Evolutionary conservation across 208 protist species (phyloP).

Genomic region (Novymonas esmeraldas): DNA sequence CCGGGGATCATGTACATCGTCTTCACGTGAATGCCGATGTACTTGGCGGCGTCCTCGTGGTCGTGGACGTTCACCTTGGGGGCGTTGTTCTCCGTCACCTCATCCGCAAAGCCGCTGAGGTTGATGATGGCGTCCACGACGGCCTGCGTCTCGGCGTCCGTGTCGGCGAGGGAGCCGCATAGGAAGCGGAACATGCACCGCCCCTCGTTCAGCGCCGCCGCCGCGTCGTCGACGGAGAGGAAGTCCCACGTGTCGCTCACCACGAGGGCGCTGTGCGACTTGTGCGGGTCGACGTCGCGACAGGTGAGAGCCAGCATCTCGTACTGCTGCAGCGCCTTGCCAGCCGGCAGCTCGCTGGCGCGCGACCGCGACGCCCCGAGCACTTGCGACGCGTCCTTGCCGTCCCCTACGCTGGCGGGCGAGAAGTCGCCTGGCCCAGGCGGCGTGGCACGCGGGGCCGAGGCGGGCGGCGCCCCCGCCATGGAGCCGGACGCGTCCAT

Average conservation of each 20-base stretch:
- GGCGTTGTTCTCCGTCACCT: constrained; percentile 80
- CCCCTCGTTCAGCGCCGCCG: constrained; percentile 63
- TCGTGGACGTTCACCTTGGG: constrained; percentile 73
- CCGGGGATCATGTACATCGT: constrained; percentile 90
- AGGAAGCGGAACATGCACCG: constrained; percentile 83
- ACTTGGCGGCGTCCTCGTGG: constrained; percentile 51
- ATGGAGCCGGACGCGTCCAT: constrained; percentile 28
- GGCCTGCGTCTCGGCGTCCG: constrained; percentile 52
- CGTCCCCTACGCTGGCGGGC: constrained; percentile 13
- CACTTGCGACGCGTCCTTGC: constrained; percentile 12
- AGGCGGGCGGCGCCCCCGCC: neutral
- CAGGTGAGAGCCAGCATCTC: constrained; percentile 76
- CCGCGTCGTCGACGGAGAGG: constrained; percentile 38
- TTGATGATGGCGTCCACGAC: constrained; percentile 80
- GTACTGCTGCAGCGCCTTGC: constrained; percentile 71
- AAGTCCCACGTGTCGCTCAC: constrained; percentile 81
- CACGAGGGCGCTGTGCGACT: constrained; percentile 40
- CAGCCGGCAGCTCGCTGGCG: constrained; percentile 16
- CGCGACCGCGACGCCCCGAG: constrained; percentile 20
- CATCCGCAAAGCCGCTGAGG: constrained; percentile 67
- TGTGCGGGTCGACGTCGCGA: constrained; percentile 45
- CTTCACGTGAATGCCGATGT: constrained; percentile 85
- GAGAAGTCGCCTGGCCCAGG: constrained; percentile 9
- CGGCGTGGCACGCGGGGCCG: neutral
- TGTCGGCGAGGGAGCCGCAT: constrained; percentile 38